Evolutionary conservation across 176 grass and related monocot species (phyloP).

Genomic region (Poa annua): DNA sequence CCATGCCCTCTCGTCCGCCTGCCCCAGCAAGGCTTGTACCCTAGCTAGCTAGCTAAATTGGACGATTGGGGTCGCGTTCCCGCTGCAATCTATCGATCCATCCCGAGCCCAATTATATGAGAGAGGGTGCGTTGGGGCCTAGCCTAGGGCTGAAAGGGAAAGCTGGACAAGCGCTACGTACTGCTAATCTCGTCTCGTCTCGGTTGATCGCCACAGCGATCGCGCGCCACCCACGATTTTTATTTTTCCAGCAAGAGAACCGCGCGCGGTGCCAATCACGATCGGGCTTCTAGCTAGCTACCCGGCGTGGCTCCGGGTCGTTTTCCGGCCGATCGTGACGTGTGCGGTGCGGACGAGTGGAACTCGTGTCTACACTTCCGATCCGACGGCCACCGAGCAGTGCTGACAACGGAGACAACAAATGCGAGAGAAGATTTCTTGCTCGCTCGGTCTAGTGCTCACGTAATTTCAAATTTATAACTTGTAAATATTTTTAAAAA

Average conservation of each 20-base stretch:
- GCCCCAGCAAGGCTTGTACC: background rate
- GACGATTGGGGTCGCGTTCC: constrained; percentile 1
- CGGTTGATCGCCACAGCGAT: background rate
- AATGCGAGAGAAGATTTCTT: no score
- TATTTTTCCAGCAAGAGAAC: no score
- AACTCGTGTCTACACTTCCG: background rate
- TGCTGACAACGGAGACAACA: no score
- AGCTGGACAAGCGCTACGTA: background rate
- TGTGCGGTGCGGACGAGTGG: constrained; percentile 39
- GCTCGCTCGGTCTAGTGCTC: no score
- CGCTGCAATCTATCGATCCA: background rate
- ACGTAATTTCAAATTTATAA: no score
- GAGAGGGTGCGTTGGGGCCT: constrained; percentile 21
- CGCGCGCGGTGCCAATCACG: background rate
- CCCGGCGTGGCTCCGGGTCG: background rate
- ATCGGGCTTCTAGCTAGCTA: background rate
- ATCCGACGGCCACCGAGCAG: background rate
- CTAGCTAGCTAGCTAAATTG: constrained; percentile 33
- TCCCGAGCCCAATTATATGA: constrained; percentile 43
- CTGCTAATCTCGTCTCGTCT: background rate
- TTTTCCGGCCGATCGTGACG: constrained; percentile 5
- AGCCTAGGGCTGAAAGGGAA: background rate
- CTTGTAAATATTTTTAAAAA: no score
- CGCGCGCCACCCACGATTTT: background rate
- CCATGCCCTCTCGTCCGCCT: background rate